Percentiles rank a stretch among this genome's conserved stretches.
These are phyloP conservation scores for Arthrinium phaeospermum DNA, from an alignment of 2,329 filamentous ascomycete species.

Conservation along the genomic window DNA sequence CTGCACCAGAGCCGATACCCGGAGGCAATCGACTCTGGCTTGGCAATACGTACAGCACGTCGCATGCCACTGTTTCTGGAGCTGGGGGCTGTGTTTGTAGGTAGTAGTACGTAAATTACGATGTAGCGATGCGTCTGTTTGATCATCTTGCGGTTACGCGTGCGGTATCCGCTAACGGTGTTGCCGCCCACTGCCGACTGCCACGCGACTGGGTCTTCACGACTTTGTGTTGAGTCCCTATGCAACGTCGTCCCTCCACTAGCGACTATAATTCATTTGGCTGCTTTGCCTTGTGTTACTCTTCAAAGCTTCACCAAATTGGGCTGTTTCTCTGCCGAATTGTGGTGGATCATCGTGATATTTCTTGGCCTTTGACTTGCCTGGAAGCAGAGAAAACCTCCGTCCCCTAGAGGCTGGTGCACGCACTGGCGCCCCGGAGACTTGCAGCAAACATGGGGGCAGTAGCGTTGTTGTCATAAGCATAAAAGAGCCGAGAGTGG, in stretches of 20 bases:
- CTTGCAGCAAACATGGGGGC: slow-evolving; percentile 1
- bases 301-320: neutral
- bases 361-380: neutral
- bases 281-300: neutral
- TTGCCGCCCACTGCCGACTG: neutral
- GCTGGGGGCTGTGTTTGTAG: neutral
- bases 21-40: neutral
- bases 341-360: neutral
- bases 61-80: neutral
- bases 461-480: neutral
- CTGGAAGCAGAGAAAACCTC: neutral
- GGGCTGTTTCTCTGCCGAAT: neutral
- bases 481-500: neutral
- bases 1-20: neutral
- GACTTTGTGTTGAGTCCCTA: neutral
- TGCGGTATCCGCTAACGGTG: neutral
- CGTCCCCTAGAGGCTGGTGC: neutral
- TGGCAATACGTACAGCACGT: neutral
- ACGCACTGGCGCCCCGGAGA: neutral
- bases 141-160: slow-evolving; percentile 13
- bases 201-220: neutral
- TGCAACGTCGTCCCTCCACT: neutral
- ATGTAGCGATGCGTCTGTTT: slow-evolving; percentile 3
- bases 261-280: neutral
- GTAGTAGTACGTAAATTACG: neutral